Base-by-base conservation (phyloP, 2,329 filamentous ascomycete species). In the Colletotrichum magnum region DNA sequence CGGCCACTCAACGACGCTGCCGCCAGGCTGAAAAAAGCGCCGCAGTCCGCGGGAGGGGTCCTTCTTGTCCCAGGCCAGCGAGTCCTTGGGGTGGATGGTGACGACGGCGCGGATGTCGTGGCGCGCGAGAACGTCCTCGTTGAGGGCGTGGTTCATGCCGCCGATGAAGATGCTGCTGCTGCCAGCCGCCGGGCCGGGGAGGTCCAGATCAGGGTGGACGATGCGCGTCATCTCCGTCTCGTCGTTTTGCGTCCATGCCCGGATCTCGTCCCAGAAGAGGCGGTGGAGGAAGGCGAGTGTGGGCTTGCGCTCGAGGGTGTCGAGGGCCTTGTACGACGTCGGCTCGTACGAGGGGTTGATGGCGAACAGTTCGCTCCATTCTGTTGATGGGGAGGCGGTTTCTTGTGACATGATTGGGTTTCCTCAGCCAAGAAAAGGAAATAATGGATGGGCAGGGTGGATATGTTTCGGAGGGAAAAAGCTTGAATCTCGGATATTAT, bases 71-170 rank as follows among this genome's bases (percentile, higher is more conserved):
- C 60, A 64, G 9, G 60, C 60, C 15, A 64, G 52, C 12, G 60
- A 57, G 52, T 64, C 60, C 15, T 57, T 64, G 2, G 60, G 60
- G 28, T 64, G 60, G 15, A 64, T 64, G 6, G 60, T 64, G 51
- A 64, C 48, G 39, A 57, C 52, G 18, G 60, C 60, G 28, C 32
- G 24, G 28, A 57, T 50, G 10, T 57, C 6, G 51, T 57, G 26
- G 39, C 36, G 13, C 6, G 6, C 18, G 41, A 64, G 60, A 15
- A 64, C 18, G 5, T 56, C 41, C 28, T 64, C 60, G 3, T 64
- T 64, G 28, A 64, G 60, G 6, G 60, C 60, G 21, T 64, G 60
- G 52, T 64, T 64, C 60, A 64, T 64, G 41, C 60, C 60, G 10
- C 60, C 60, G 43, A 64, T 64, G 52, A 28, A 64, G 28, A 64